Base-by-base conservation (phyloP, 2,329 filamentous ascomycete species). In the Sclerotinia nivalis region DNA sequence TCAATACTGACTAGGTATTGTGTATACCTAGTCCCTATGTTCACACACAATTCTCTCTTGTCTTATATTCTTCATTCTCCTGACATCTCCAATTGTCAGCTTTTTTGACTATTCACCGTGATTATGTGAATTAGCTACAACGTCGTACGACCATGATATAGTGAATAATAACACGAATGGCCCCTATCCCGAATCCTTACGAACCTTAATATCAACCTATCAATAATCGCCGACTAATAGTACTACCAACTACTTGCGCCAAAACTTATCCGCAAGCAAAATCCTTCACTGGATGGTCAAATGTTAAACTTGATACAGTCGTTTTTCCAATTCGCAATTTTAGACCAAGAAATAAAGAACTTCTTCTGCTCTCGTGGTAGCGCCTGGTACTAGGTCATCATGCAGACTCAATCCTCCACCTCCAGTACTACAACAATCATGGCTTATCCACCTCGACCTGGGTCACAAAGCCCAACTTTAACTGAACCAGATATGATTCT, bases 401-500 rank as follows among this genome's bases (percentile, higher is more conserved):
- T 76, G 76, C 76, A 75, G 71, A 66, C 72, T 60, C 76, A 74
- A 72, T 75, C 72, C 47, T 71, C 69, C 37, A 75, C 72, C 47
- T 71, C 69, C 31, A 75, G 73, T 55, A 71, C 76, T 28, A 75
- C 75, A 25, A 64, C 73, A 31, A 73, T 72, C 50, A 77, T 77
- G 75, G 70, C 80, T 56, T 84, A 86, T 74, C 80, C 82, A 25
- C 78, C 84, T 58, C 80, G 84, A 70, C 89, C 91, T 73, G 88
- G 88, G 18, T 96, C 93, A 71, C 94, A 94, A 60, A 96, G 93
- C 71, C 94, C 94, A 60, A 97, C 94, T 2, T 83, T 97, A 76
- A 96, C 93, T 69, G 96, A 97, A 80, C 93, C 93, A 66, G 94
- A 97, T 79, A 94, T 97, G 93, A 97, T 97, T 76, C 83, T 97